These are phyloP conservation scores for Neofusicoccum ribis DNA, from an alignment of 2,329 filamentous ascomycete species.

Conservation along the genomic window DNA sequence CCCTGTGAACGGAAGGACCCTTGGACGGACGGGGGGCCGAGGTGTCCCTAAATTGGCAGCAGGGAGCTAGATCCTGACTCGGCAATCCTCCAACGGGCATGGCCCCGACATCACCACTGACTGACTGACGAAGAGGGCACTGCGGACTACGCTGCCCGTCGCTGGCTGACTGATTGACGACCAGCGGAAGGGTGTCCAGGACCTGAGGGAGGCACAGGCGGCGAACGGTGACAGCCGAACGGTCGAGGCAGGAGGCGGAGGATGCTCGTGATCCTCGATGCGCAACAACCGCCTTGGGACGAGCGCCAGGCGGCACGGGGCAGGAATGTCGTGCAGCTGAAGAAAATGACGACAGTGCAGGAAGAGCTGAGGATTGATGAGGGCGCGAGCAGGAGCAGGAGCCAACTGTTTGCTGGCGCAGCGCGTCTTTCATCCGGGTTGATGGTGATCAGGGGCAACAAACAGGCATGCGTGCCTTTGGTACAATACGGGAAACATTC, in stretches of 20 bases:
- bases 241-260: neutral
- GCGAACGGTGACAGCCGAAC: too few relatives aligned
- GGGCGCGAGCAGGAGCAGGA: neutral
- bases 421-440: neutral
- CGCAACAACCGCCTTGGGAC: neutral
- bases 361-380: neutral
- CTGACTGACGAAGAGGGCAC: too few relatives aligned
- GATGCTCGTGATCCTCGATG: neutral
- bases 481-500: neutral
- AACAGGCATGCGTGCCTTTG: neutral
- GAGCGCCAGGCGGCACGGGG: neutral
- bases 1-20: neutral
- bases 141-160: neutral
- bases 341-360: neutral
- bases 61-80: too few relatives aligned
- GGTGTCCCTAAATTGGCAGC: too few relatives aligned
- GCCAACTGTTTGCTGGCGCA: neutral
- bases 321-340: neutral
- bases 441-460: neutral
- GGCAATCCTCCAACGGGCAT: too few relatives aligned
- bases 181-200: neutral
- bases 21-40: too few relatives aligned
- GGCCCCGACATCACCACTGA: too few relatives aligned
- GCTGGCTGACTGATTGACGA: neutral
- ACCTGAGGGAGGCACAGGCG: constrained; percentile 1